phyloP scores from a whole-genome alignment of 768 basidiomycete species.

The Phlebiopsis flavidoalba region DNA sequence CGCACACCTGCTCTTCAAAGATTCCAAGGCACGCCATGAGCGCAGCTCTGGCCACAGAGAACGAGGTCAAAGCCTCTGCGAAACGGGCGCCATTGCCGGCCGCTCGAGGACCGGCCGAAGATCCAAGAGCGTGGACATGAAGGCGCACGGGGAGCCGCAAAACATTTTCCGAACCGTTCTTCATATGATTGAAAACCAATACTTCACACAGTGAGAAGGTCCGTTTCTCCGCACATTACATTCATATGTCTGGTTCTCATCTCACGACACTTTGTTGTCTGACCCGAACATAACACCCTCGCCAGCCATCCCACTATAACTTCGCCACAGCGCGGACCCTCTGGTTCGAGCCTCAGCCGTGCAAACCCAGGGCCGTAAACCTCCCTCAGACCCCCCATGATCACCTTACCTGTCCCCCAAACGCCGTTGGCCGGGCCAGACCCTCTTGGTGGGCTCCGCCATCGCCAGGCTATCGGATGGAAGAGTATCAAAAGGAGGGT shows the following conservation, averaged over 20 bases:
- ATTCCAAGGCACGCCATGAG: slow-evolving; percentile 75
- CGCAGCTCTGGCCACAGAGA: slow-evolving; percentile 61
- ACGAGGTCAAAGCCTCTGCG: slow-evolving; percentile 29
- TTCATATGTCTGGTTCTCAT: too few relatives aligned
- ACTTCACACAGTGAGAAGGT: slow-evolving; percentile 99
- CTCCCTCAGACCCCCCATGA: slow-evolving; percentile 77
- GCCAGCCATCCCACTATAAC: slow-evolving; percentile 92
- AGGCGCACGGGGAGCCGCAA: slow-evolving; percentile 76
- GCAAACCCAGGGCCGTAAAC: slow-evolving; percentile 70
- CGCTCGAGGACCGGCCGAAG: slow-evolving; percentile 73
- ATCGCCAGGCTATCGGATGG: slow-evolving; percentile 96
- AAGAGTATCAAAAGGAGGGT: slow-evolving; percentile 97
- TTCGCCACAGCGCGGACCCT: slow-evolving; percentile 95
- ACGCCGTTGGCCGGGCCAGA: slow-evolving; percentile 69
- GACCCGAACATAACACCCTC: too few relatives aligned
- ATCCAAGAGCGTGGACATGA: slow-evolving; percentile 85
- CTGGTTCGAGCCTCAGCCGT: slow-evolving; percentile 95
- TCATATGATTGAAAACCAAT: slow-evolving; percentile 85
- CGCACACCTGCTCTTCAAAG: slow-evolving; percentile 61
- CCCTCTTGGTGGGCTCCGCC: slow-evolving; percentile 70
- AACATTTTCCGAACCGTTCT: slow-evolving; percentile 87
- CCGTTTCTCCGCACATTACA: too few relatives aligned
- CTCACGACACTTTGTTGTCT: too few relatives aligned
- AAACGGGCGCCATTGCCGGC: slow-evolving; percentile 19
- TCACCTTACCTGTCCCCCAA: slow-evolving; percentile 72